These are phyloP conservation scores for Trametes cubensis DNA, from an alignment of 768 basidiomycete species.

Conservation along the genomic window DNA sequence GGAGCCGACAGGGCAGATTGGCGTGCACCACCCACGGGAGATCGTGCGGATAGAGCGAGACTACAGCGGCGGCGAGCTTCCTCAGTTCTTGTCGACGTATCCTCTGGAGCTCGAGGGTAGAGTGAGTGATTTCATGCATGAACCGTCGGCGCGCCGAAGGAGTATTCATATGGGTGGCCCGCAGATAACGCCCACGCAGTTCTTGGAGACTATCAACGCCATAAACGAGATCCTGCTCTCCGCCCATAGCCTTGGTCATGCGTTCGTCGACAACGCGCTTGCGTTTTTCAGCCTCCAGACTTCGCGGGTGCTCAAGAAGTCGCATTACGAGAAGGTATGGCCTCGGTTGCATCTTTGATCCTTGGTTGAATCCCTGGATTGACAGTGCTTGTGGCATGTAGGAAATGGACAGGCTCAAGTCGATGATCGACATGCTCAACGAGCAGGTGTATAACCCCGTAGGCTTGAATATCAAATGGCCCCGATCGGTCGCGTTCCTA, in stretches of 20 bases:
- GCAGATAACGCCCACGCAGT: conserved; percentile 89
- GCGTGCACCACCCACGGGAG: conserved; percentile 88
- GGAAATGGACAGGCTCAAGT: conserved; percentile 76
- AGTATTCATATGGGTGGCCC: background rate
- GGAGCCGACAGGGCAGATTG: conserved; percentile 80
- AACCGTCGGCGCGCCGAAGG: background rate
- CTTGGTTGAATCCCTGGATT: no score
- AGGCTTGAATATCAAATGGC: conserved; percentile 88
- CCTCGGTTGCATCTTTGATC: no score
- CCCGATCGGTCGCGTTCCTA: conserved; percentile 81
- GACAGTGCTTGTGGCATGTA: conserved; percentile 34
- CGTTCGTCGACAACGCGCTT: conserved; percentile 78
- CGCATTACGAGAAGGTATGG: conserved; percentile 82
- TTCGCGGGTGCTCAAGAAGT: conserved; percentile 63
- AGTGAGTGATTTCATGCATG: conserved; percentile 49
- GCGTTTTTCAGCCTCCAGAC: conserved; percentile 82
- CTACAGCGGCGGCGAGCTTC: conserved; percentile 86
- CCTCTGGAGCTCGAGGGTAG: conserved; percentile 92
- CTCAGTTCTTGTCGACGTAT: conserved; percentile 88
- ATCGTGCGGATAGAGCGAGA: conserved; percentile 91
- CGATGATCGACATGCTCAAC: conserved; percentile 71
- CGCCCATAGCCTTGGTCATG: conserved; percentile 76
- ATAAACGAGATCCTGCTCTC: conserved; percentile 88
- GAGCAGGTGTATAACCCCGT: conserved; percentile 75
- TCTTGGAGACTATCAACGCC: conserved; percentile 85